Evolutionary conservation across 2,329 filamentous ascomycete species (phyloP).

Genomic region (Blastomyces gilchristii): DNA sequence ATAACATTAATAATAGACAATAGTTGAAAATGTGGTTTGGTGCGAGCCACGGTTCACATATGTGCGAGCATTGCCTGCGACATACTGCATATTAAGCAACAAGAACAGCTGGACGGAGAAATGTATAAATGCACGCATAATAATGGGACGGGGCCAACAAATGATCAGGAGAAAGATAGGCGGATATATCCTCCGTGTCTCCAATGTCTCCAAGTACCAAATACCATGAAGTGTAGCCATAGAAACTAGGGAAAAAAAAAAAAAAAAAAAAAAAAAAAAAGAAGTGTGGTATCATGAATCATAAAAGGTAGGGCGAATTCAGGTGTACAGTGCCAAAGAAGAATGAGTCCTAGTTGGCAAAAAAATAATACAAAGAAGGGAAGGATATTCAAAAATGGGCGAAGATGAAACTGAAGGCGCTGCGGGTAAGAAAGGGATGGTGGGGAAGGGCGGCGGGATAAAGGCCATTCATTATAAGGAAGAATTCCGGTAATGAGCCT

Average conservation of each 20-base stretch:
- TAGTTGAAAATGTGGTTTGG: too few relatives aligned
- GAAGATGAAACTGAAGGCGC: not conserved
- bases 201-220: not conserved
- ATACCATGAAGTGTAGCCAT: not conserved
- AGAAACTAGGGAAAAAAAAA: not conserved
- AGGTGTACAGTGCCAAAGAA: not conserved
- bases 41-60: not conserved
- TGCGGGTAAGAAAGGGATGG: not conserved
- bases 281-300: conserved; percentile 2
- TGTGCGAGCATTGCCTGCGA: not conserved
- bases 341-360: not conserved
- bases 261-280: too few relatives aligned
- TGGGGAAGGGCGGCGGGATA: not conserved
- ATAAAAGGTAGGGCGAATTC: not conserved
- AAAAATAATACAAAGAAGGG: too few relatives aligned
- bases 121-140: not conserved
- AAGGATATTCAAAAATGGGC: not conserved
- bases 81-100: not conserved
- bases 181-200: not conserved
- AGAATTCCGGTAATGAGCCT: not conserved
- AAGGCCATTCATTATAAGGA: not conserved
- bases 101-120: not conserved
- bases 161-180: not conserved
- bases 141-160: not conserved
- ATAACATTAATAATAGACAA: too few relatives aligned